A percentile compares a stretch with the other conserved stretches of the same genome.
Conservation (phyloP, 2,329 filamentous ascomycete species). For the Daldinia eschscholtzii region DNA sequence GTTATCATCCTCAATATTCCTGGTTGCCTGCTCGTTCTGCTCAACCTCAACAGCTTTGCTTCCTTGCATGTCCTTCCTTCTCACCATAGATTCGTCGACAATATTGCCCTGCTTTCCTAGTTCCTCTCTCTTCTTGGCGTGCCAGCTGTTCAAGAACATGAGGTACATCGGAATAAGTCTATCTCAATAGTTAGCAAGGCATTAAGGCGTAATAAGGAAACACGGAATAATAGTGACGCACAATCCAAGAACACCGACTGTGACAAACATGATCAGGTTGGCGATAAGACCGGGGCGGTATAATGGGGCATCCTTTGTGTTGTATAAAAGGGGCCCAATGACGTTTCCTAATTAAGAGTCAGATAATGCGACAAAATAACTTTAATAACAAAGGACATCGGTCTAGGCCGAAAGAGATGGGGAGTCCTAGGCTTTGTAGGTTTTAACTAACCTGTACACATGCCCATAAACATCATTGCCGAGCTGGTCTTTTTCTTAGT, state of each 20-base stretch:
- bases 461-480: slow-evolving; percentile 70
- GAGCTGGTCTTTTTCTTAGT: slow-evolving; percentile 76
- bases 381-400: not conserved
- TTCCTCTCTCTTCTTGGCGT: slow-evolving; percentile 57
- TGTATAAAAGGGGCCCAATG: slow-evolving; percentile 73
- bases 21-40: slow-evolving; percentile 52
- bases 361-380: slow-evolving; percentile 6
- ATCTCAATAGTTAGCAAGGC: slow-evolving; percentile 32
- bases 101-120: slow-evolving; percentile 65
- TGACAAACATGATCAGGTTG: slow-evolving; percentile 70
- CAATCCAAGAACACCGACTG: slow-evolving; percentile 63
- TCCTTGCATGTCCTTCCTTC: slow-evolving; percentile 53
- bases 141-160: slow-evolving; percentile 64
- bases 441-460: slow-evolving; percentile 58
- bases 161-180: slow-evolving; percentile 55
- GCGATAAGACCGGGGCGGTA: slow-evolving; percentile 70
- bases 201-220: not conserved
- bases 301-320: slow-evolving; percentile 67
- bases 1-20: slow-evolving; percentile 56
- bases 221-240: slow-evolving; percentile 29
- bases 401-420: not conserved
- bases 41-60: slow-evolving; percentile 47
- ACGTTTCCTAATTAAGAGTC: slow-evolving; percentile 64
- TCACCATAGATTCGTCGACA: slow-evolving; percentile 58
- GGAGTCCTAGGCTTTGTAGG: not conserved